Evolutionary conservation across 805 yeast species (phyloP), one percentile per base, ranked within the genome.

Genomic region (Candida sanyiensis): DNA sequence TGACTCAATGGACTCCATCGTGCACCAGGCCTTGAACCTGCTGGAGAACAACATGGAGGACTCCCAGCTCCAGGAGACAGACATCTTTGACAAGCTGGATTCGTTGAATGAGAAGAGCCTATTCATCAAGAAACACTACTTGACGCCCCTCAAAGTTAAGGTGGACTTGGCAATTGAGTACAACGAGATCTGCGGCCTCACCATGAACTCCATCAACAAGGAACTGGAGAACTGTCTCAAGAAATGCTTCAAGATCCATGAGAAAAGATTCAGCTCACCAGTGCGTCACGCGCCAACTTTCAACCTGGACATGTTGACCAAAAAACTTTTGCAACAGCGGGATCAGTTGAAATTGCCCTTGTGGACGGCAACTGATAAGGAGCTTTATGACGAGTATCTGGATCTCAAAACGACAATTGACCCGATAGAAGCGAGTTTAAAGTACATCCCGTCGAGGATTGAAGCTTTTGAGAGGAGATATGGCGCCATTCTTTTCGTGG

Each of bases 341-440:
- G 48, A 50, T n/a, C 60, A 54, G 20, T 46, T 64, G 15, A 57
- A 59, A 28, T 44, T 70, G 22, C 76, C 76, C 0, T 52, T 63
- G 1, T 62, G 68, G 39, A 59, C 63, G 23, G 52, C 54, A 2
- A 31, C 59, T n/a, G 75, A 70, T 39, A 61, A 54, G 33, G 54
- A 51, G 16, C 39, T 74, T 9, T 69, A 70, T 50, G 56, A 61
- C 8, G 64, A 66, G 33, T 78, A 67, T 48, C 42, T 64, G 11
- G 51, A 55, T 5, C 52, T 78, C 29, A 68, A 66, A 31, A 58
- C 62, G 13, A 58, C 63, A 25, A 54, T 76, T 4, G 62, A 61
- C 5, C 83, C 84, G 1, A 62, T 79, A 15, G 68, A 66, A 29
- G 77, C 73, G 6, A 64, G 68, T 39, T 64, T 83, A 3, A 49